Conservation (phyloP, 148 eudicot genomes). For the Nyssa sinensis region DNA sequence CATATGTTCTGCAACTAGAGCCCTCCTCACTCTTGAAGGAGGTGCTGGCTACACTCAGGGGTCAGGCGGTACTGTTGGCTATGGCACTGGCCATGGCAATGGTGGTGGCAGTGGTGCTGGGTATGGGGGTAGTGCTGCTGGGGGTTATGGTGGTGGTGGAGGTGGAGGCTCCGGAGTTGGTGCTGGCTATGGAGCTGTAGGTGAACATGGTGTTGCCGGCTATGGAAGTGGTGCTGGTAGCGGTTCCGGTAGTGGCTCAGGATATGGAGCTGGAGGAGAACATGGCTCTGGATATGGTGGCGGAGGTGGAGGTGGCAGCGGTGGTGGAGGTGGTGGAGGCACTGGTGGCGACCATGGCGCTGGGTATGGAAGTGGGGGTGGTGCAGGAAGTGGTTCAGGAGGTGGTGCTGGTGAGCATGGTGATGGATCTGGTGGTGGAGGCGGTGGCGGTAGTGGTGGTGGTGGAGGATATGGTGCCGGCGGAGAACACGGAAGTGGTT, state of each 20-base stretch:
- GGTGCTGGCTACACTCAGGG: conserved; percentile 23
- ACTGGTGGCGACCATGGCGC: conserved; percentile 25
- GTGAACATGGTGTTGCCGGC: not conserved
- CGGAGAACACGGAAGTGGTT: conserved; percentile 23
- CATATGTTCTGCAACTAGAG: conserved; percentile 47
- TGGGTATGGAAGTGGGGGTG: conserved; percentile 18
- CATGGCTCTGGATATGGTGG: not conserved
- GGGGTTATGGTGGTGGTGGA: conserved; percentile 23
- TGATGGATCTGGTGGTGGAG: conserved; percentile 20
- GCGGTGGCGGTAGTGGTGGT: conserved; percentile 25
- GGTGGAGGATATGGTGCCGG: conserved; percentile 24
- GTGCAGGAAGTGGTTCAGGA: conserved; percentile 14
- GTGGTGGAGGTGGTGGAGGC: conserved; percentile 7
- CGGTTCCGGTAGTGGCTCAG: not conserved
- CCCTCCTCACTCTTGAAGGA: conserved; percentile 45
- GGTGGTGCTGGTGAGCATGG: conserved; percentile 7
- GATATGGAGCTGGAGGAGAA: not conserved
- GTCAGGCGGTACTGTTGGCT: not conserved
- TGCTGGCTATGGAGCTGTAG: not conserved
- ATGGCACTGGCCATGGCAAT: conserved; percentile 26
- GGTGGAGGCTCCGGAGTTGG: conserved; percentile 24
- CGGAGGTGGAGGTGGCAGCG: not conserved
- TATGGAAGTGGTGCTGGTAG: not conserved
- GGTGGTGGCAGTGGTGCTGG: conserved; percentile 36
- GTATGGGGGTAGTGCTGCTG: conserved; percentile 24